Percentiles rank a stretch among this genome's conserved stretches.
These are phyloP conservation scores for Hippophae gyantsensis DNA, from an alignment of 306 rosid genomes.

Conservation along the genomic window DNA sequence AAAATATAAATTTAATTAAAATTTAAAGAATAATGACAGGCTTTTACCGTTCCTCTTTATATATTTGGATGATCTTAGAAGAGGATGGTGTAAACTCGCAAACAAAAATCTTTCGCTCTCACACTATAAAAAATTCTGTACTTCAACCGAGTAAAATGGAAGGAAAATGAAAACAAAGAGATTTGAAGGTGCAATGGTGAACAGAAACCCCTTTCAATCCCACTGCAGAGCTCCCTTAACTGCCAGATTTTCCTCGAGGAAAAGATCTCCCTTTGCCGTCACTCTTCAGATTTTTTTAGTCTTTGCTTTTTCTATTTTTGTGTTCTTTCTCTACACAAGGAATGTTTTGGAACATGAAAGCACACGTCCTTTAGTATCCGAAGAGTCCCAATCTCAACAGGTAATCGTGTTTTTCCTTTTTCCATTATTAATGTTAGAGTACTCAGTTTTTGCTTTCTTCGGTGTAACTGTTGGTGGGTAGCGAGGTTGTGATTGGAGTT, in stretches of 20 bases:
- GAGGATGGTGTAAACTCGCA: too few relatives aligned
- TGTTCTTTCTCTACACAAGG: slow-evolving; percentile 46
- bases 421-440: not conserved
- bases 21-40: too few relatives aligned
- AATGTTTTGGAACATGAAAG: slow-evolving; percentile 31
- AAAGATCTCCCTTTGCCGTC: slow-evolving; percentile 25
- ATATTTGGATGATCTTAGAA: too few relatives aligned
- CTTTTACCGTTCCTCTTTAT: too few relatives aligned
- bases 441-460: not conserved
- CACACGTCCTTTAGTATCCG: slow-evolving; percentile 13
- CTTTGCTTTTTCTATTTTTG: slow-evolving; percentile 42
- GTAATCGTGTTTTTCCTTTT: slow-evolving; percentile 16
- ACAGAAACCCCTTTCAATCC: slow-evolving; percentile 23
- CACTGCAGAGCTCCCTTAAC: slow-evolving; percentile 17
- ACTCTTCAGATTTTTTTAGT: slow-evolving; percentile 38
- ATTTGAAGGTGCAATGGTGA: slow-evolving; percentile 39
- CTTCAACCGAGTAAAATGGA: too few relatives aligned
- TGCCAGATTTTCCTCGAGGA: slow-evolving; percentile 33
- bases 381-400: slow-evolving; percentile 29
- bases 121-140: too few relatives aligned
- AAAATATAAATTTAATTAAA: too few relatives aligned
- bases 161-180: slow-evolving; percentile 6
- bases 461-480: slow-evolving; percentile 1
- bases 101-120: too few relatives aligned
- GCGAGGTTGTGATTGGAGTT: slow-evolving; percentile 1